Percentiles rank a stretch among this genome's conserved stretches.
Evolutionary conservation across 495 filamentous ascomycete genomes (phyloP).

Genomic region (Penicillium cinerascens): DNA sequence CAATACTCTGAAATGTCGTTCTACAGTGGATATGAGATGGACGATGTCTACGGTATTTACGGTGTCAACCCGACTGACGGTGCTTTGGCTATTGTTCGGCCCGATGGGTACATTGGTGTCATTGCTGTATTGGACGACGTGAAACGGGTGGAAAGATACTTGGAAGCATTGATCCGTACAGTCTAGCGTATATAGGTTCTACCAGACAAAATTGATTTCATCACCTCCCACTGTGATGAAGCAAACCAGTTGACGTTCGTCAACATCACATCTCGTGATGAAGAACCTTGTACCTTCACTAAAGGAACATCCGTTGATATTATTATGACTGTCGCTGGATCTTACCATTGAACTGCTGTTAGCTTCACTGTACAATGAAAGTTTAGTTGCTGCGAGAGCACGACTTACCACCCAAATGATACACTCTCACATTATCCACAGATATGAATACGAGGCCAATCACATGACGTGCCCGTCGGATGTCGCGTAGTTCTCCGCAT

Average conservation of each 20-base stretch:
- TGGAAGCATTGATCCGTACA: slow-evolving; percentile 25
- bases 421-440: no score
- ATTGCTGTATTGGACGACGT: slow-evolving; percentile 56
- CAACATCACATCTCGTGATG: no score
- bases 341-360: no score
- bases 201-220: neutral
- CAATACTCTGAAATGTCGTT: slow-evolving; percentile 54
- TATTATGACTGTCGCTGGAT: no score
- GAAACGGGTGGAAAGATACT: slow-evolving; percentile 34
- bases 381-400: no score
- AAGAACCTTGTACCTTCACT: no score
- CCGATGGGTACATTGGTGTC: slow-evolving; percentile 65
- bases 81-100: slow-evolving; percentile 57
- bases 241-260: no score
- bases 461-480: neutral
- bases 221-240: no score
- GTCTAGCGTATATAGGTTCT: neutral
- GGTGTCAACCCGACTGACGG: slow-evolving; percentile 59
- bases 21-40: slow-evolving; percentile 65
- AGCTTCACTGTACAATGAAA: no score
- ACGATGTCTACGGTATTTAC: slow-evolving; percentile 61
- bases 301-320: no score
- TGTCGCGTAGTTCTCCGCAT: neutral
- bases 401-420: no score
- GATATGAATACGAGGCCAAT: neutral